Base-by-base conservation (phyloP, 805 yeast species). In the Komagataella populi region DNA sequence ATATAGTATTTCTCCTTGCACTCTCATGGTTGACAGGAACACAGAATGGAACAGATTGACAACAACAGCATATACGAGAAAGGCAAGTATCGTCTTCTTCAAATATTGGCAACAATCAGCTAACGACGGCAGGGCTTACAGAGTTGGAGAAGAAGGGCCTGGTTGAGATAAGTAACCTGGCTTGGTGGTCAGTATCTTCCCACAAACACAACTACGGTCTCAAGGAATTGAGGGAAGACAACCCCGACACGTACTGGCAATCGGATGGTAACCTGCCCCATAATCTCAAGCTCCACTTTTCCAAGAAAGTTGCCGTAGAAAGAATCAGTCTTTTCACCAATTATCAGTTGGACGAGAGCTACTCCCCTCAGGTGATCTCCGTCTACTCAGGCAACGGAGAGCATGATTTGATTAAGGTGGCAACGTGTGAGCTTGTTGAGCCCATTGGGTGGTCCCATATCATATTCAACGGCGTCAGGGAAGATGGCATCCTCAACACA, bases 261-360 rank as follows among this genome's bases (percentile, higher is more conserved):
- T 84, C 95, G 47, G 99, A 93, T 62, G 99, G 97, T 0, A 73
- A 76, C 10, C 87, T 84, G 58, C 99, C 98, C 0, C 99, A 93
- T 66, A 71, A 69, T 23, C 70, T 93, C 5, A 85, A 85, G 48
- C 76, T 88, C 1, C 89, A 81, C 59, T 93, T 93, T 64, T 73
- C 89, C 30, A 89, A 85, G 59, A 73, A 79, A 49, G 95, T 89
- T 3, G 71, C 80, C 18, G 67, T 93, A 2, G 79, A 82, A 49
- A 65, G 86, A 50, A 66, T 93, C 1, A 80, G 88, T 0, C 60
- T 93, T 4, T 93, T 80, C 65, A 76, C 85, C 18, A 87, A 90
- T 58, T 80, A 75, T 57, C 63, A 70, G 3, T 67, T 78, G 4
- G 99, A 93, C 64, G 98, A 93, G 63, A 85, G 96, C 18, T 93